A percentile compares a stretch with the other conserved stretches of the same genome.
phyloP scores from a whole-genome alignment of 805 yeast genomes.

The Tetrapisispora iriomotensis region DNA sequence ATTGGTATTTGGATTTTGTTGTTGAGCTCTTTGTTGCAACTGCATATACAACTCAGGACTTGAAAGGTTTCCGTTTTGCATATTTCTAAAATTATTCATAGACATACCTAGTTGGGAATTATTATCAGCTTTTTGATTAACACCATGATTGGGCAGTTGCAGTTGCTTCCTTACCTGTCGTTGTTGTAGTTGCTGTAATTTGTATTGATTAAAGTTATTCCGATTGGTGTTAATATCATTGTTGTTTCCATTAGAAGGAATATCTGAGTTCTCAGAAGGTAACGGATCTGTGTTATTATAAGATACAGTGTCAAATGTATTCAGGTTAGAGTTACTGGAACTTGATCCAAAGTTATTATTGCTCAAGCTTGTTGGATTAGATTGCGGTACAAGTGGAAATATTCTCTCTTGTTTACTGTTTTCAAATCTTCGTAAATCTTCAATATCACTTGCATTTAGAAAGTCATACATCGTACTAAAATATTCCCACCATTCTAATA shows the following conservation, averaged over 20 bases:
- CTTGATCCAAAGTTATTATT: neutral
- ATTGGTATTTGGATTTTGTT: neutral
- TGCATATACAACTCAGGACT: neutral
- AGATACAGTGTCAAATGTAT: too few species aligned
- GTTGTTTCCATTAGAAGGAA: too few species aligned
- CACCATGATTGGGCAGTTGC: neutral
- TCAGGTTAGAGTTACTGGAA: neutral
- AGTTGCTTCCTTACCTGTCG: neutral
- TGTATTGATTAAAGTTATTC: neutral
- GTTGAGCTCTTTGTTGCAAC: neutral
- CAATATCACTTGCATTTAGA: slow-evolving; percentile 29
- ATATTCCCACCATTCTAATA: slow-evolving; percentile 48
- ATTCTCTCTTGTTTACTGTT: slow-evolving; percentile 1
- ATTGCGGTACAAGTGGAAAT: slow-evolving; percentile 3
- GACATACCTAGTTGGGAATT: neutral
- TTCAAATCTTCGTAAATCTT: slow-evolving; percentile 11
- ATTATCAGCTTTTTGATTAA: neutral
- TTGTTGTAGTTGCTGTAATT: slow-evolving; percentile 2
- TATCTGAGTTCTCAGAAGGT: too few species aligned
- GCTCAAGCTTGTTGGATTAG: neutral
- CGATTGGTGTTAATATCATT: neutral
- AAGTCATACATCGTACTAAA: slow-evolving; percentile 41
- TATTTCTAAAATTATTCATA: neutral
- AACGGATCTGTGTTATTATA: too few species aligned
- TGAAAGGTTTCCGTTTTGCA: neutral